Base-by-base conservation (phyloP, 345 rosid genomes). In the Gossypium mustelinum region DNA sequence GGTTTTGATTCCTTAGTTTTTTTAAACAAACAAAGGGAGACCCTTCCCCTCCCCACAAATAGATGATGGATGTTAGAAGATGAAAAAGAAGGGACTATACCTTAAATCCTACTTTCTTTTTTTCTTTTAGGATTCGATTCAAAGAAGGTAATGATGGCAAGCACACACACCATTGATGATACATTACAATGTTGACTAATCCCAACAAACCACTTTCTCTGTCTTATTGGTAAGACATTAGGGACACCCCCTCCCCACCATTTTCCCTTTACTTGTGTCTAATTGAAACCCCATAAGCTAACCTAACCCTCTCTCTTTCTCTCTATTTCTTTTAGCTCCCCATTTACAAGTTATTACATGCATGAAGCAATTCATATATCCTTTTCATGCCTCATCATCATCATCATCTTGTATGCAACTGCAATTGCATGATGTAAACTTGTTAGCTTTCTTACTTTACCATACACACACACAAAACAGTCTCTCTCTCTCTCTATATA, bases 121-220 rank as follows among this genome's bases (percentile, higher is more conserved):
- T 56, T 39, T 20, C 14, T 50, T 63, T 54, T 20, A 2, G 16
- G 27, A 48, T 18, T 70, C 54, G 12, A 74, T 54, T 79, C 77
- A 76, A 78, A 80, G 57, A 11, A 74, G 41, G 61, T 71, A 20
- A 79, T 84, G 78, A 81, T 79, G 54, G 60, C 66, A 72, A 57
- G 60, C 75, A 70, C 77, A 78, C 76, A 76, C 7, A 77, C 80
- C 71, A 76, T 77, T 82, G 64, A 25, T 11, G 77, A 83, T 82
- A 29, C 73, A 84, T 81, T 84, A 67, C 82, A 72, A 80, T 70
- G 81, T 81, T 87, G 89, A 87, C 86, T 84, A 79, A 82, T 78
- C 70, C 77, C 83, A 77, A 54, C 81, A 70, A 76, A 56, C 82
- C 57, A 77, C 78, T 69, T 57, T 17, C 54, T 64, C 68, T 57